phyloP scores from a whole-genome alignment of 2,329 filamentous ascomycete species.

The Arthrobotrys entomopaga region DNA sequence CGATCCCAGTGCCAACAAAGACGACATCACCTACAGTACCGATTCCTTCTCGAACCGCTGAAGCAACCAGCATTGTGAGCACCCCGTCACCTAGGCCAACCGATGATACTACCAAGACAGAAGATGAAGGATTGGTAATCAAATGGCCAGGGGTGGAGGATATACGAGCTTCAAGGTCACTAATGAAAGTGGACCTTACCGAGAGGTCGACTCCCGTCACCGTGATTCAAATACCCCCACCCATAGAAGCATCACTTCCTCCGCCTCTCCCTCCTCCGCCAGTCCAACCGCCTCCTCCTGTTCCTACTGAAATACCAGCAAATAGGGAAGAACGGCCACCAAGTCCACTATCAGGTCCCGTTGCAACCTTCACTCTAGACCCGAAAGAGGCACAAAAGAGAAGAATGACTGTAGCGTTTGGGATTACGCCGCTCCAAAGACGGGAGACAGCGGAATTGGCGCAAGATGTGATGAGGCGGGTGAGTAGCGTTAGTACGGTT shows the following conservation, averaged over 20 bases:
- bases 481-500: conserved; percentile 23
- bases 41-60: background rate
- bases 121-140: background rate
- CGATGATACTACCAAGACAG: background rate
- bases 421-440: conserved; percentile 47
- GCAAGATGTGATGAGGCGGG: conserved; percentile 44
- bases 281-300: background rate
- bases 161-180: background rate
- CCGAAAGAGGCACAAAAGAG: conserved; percentile 42
- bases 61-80: background rate
- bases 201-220: conserved; percentile 27
- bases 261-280: background rate
- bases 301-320: background rate
- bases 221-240: conserved; percentile 14
- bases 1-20: conserved; percentile 41
- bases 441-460: conserved; percentile 47
- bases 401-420: conserved; percentile 49
- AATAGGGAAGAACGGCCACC: background rate
- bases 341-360: conserved; percentile 2
- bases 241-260: conserved; percentile 18
- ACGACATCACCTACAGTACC: background rate
- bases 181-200: background rate
- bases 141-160: conserved; percentile 31
- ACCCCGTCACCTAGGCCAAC: conserved; percentile 6
- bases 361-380: conserved; percentile 29